A percentile compares a stretch with the other conserved stretches of the same genome.
These are phyloP conservation scores for Hypsizygus ulmarius DNA, from an alignment of 1,284 basidiomycete species.

Conservation along the genomic window DNA sequence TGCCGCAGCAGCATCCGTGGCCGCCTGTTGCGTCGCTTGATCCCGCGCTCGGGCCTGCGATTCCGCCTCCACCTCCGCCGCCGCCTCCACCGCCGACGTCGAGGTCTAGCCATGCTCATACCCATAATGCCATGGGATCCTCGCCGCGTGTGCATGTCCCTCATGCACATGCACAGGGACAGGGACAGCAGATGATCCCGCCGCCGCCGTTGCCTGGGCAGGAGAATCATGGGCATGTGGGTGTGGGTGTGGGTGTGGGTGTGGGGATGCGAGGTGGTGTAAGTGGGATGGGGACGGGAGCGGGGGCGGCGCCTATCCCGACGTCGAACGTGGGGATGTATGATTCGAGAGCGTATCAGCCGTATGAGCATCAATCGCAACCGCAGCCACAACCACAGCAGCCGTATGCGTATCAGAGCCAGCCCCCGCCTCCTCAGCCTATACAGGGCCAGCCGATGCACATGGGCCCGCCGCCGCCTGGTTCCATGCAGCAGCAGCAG, in stretches of 20 bases:
- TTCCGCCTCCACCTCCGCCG: constrained; percentile 17
- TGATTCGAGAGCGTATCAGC: constrained; percentile 3
- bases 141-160: constrained; percentile 3
- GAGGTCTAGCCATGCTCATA: too few relatives aligned
- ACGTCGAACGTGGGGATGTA: too few relatives aligned
- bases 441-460: constrained; percentile 11
- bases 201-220: constrained; percentile 23
- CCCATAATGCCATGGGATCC: constrained; percentile 3
- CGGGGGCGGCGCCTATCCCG: too few relatives aligned
- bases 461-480: constrained; percentile 13
- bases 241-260: neutral
- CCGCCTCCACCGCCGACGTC: constrained; percentile 3
- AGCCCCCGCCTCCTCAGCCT: constrained; percentile 19
- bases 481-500: constrained; percentile 5
- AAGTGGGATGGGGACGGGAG: neutral
- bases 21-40: constrained; percentile 30
- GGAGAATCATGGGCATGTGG: constrained; percentile 22
- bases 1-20: constrained; percentile 29
- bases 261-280: constrained; percentile 3
- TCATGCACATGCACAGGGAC: neutral
- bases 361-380: constrained; percentile 5
- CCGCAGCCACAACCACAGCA: constrained; percentile 13
- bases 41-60: constrained; percentile 27
- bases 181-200: constrained; percentile 20
- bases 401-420: constrained; percentile 19